Evolutionary conservation across 176 grass and related monocot genomes (phyloP).

Genomic region (Hordeum marinum): DNA sequence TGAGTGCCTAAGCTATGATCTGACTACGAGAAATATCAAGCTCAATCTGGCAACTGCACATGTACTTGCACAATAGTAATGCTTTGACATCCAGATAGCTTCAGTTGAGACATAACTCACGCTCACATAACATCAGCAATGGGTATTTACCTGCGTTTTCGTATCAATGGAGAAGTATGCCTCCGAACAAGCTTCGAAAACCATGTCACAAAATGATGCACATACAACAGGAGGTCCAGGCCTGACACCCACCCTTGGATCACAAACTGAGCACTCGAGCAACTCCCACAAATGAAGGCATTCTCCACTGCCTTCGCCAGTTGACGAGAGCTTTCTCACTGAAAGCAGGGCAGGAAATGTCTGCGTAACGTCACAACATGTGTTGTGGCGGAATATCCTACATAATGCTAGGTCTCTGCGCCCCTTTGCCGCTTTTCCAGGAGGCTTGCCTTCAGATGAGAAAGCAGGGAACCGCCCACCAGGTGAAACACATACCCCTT

Average conservation of each 20-base stretch:
- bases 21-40: constrained; percentile 11
- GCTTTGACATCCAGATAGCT: not conserved
- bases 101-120: not conserved
- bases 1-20: constrained; percentile 8
- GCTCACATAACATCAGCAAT: not conserved
- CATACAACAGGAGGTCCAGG: constrained; percentile 76
- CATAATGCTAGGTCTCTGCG: constrained; percentile 72
- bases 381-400: constrained; percentile 81
- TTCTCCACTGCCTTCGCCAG: constrained; percentile 77
- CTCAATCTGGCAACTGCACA: not conserved
- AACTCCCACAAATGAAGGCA: constrained; percentile 96
- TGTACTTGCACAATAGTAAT: not conserved
- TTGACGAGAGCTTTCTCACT: constrained; percentile 76
- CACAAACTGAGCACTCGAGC: constrained; percentile 92
- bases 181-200: constrained; percentile 71
- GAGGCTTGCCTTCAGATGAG: constrained; percentile 61
- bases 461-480: constrained; percentile 77
- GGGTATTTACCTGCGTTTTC: constrained; percentile 76
- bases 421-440: constrained; percentile 65
- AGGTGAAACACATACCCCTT: constrained; percentile 75
- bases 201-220: constrained; percentile 77
- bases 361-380: constrained; percentile 80
- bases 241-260: constrained; percentile 62
- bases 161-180: constrained; percentile 75
- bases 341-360: constrained; percentile 71